Evolutionary conservation across 1,284 basidiomycete species (phyloP), one percentile per base, ranked within the genome.

Genomic region (Takashimella tepidaria): DNA sequence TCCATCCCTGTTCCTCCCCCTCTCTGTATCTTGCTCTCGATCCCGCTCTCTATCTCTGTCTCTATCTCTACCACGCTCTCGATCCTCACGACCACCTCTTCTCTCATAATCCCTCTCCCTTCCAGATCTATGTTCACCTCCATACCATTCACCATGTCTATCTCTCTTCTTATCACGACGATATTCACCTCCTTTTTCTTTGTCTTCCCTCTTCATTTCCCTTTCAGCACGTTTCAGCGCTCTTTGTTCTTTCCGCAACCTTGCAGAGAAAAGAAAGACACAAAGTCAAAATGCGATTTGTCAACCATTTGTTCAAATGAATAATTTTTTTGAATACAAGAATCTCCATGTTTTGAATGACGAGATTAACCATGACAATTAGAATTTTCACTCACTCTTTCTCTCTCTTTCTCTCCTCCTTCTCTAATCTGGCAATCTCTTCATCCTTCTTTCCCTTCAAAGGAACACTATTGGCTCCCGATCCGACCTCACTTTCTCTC

Each of bases 221-320:
- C 68, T 62, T 46, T 76, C 74, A 0, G 61, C 66, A 19, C 68
- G 63, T 52, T 68, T 69, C 45, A 64, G 49, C 19, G 69, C 70
- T 23, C 69, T 59, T 42, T 71, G 60, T 41, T 73, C 78, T 48
- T 75, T 75, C 27, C 69, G 52, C 16, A 69, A 41, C 19, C 69
- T 72, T 26, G n/a, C 2, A 27, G 23, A 27, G 26, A 16, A 37
- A 13, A 43, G 20, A 19, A 20, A 26, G 27, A 13, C 11, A n/a
- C 11, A 10, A 25, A 50, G 12, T 45, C n/a, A n/a, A n/a, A n/a
- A n/a, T n/a, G n/a, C n/a, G n/a, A n/a, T n/a, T n/a, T n/a, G n/a
- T n/a, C n/a, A n/a, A n/a, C n/a, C n/a, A n/a, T n/a, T n/a, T n/a
- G n/a, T n/a, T n/a, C n/a, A n/a, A n/a, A n/a, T n/a, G n/a, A n/a